Conservation (phyloP, 2,329 filamentous ascomycete genomes). For the Cladorrhinum sp. region DNA sequence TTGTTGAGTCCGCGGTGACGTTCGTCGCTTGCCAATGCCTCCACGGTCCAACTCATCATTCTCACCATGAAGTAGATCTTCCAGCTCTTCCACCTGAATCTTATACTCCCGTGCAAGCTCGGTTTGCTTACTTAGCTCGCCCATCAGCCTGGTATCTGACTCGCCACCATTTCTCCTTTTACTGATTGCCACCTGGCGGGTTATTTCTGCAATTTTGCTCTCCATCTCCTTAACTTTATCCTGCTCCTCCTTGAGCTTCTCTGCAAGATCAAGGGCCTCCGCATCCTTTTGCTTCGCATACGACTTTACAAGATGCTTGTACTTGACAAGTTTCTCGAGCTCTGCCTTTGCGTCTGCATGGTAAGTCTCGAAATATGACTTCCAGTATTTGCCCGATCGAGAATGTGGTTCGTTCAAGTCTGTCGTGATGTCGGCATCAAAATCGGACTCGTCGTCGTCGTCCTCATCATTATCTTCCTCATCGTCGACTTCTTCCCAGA, state of each 20-base stretch:
- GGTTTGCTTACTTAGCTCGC: constrained; percentile 57
- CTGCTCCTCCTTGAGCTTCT: constrained; percentile 66
- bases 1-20: constrained; percentile 50
- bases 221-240: constrained; percentile 64
- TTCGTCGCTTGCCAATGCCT: constrained; percentile 31
- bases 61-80: constrained; percentile 46
- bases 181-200: constrained; percentile 50
- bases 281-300: constrained; percentile 75
- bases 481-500: constrained; percentile 51
- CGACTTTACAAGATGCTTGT: constrained; percentile 75
- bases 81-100: constrained; percentile 57
- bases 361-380: constrained; percentile 71
- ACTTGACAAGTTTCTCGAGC: constrained; percentile 73
- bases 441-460: constrained; percentile 36
- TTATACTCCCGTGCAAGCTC: constrained; percentile 57
- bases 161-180: constrained; percentile 39
- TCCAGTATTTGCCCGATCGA: constrained; percentile 76
- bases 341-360: constrained; percentile 68
- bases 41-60: constrained; percentile 33
- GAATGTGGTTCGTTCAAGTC: constrained; percentile 73
- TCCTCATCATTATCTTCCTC: constrained; percentile 20
- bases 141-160: constrained; percentile 47
- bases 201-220: constrained; percentile 57
- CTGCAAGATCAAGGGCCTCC: constrained; percentile 63
- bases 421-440: constrained; percentile 61